A percentile compares a stretch with the other conserved stretches of the same genome.
Evolutionary conservation across 129 eudicot genomes (phyloP).

Genomic region (Helichrysum umbraculigerum): DNA sequence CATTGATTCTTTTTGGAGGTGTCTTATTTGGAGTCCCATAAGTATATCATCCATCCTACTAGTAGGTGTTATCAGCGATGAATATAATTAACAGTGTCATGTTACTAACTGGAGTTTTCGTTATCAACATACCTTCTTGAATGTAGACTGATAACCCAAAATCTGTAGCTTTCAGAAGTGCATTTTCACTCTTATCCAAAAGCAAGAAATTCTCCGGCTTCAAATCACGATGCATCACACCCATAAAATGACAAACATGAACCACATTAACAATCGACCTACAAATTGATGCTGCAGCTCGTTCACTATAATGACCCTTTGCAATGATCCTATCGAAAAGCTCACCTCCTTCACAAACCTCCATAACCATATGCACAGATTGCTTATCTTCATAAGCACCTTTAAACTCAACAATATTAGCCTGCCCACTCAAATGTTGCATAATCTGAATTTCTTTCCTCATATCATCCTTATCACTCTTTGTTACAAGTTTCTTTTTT

Average conservation of each 20-base stretch:
- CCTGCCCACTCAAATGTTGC: slow-evolving; percentile 97
- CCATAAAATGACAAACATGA: slow-evolving; percentile 90
- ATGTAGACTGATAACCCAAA: slow-evolving; percentile 82
- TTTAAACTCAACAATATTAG: slow-evolving; percentile 82
- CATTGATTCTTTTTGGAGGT: too few relatives aligned
- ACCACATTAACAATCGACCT: slow-evolving; percentile 85
- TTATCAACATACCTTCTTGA: slow-evolving; percentile 61
- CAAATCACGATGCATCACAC: slow-evolving; percentile 88
- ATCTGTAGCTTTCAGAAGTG: slow-evolving; percentile 80
- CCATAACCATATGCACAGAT: slow-evolving; percentile 87
- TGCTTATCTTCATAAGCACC: slow-evolving; percentile 90
- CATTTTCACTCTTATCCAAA: slow-evolving; percentile 60
- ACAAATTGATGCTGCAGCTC: slow-evolving; percentile 81
- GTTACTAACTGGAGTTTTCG: not conserved
- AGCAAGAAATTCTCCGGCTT: slow-evolving; percentile 94
- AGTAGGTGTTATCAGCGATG: too few relatives aligned
- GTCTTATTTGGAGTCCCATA: too few relatives aligned
- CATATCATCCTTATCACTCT: slow-evolving; percentile 83
- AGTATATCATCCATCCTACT: too few relatives aligned
- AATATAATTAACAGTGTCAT: too few relatives aligned
- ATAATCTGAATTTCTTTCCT: slow-evolving; percentile 79
- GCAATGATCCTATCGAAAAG: slow-evolving; percentile 84
- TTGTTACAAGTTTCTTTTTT: slow-evolving; percentile 78
- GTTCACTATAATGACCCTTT: slow-evolving; percentile 84
- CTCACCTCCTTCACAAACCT: slow-evolving; percentile 94